phyloP scores from a whole-genome alignment of 2,329 filamentous ascomycete genomes.

The Penicillium sp. region DNA sequence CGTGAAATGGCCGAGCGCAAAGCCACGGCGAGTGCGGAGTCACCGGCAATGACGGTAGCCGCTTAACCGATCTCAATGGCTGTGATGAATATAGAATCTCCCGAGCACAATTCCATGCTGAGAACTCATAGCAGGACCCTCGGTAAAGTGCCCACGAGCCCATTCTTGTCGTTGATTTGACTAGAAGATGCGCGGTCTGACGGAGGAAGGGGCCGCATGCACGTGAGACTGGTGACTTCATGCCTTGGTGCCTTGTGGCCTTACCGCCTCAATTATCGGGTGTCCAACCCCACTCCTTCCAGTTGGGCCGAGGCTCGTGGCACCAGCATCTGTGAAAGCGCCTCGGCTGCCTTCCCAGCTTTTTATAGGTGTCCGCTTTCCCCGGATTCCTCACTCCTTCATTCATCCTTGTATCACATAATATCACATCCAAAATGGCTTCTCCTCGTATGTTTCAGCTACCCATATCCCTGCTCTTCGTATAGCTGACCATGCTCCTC shows the following conservation, averaged over 20 bases:
- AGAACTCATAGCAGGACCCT: background rate
- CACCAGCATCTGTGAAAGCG: conserved; percentile 9
- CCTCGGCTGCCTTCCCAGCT: conserved; percentile 22
- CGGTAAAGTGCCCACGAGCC: background rate
- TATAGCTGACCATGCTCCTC: conserved; percentile 1
- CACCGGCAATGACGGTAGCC: conserved; percentile 8
- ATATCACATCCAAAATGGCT: conserved; percentile 60
- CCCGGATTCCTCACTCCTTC: conserved; percentile 21
- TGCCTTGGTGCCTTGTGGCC: background rate
- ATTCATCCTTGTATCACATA: conserved; percentile 12
- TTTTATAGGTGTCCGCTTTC: conserved; percentile 26
- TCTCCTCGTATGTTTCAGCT: conserved; percentile 71
- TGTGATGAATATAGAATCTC: conserved; percentile 4
- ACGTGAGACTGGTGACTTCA: conserved; percentile 5
- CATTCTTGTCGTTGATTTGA: conserved; percentile 3
- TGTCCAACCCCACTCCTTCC: background rate
- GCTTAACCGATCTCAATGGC: conserved; percentile 6
- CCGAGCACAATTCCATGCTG: conserved; percentile 1
- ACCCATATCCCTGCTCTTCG: conserved; percentile 22
- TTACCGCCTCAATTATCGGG: conserved; percentile 3
- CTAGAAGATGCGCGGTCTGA: background rate
- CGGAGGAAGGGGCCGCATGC: background rate
- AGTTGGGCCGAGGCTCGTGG: conserved; percentile 23
- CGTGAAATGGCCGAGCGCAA: conserved; percentile 6
- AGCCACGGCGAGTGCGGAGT: conserved; percentile 12